Percentiles rank a stretch among this genome's conserved stretches.
These are phyloP conservation scores for Lunasporangiospora selenospora DNA, from an alignment of 192 early-diverging fungal genomes.

Conservation along the genomic window DNA sequence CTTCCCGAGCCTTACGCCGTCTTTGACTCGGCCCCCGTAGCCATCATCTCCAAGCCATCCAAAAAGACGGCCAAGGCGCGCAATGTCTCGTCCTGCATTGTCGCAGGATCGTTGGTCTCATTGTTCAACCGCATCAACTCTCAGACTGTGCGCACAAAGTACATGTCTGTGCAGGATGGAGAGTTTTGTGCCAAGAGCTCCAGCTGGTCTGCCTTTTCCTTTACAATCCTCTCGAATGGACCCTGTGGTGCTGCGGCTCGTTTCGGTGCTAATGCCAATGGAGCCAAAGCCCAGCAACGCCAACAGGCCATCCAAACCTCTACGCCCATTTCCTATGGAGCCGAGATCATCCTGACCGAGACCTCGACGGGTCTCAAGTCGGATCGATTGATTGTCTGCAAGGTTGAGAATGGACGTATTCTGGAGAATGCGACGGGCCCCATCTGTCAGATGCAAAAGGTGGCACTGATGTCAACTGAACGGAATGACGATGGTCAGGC, in stretches of 20 bases:
- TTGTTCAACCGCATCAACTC: constrained; percentile 93
- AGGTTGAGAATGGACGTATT: constrained; percentile 79
- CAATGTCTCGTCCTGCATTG: constrained; percentile 79
- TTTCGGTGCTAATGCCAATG: neutral
- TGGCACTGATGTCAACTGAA: constrained; percentile 63
- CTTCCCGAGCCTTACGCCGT: constrained; percentile 57
- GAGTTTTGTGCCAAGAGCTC: constrained; percentile 66
- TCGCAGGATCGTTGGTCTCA: constrained; percentile 75
- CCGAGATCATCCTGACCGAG: constrained; percentile 75
- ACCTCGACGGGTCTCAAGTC: constrained; percentile 66
- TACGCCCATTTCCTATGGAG: constrained; percentile 73
- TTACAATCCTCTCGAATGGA: constrained; percentile 54
- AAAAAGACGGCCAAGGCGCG: constrained; percentile 89
- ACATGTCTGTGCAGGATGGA: constrained; percentile 68
- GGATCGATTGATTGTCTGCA: constrained; percentile 76
- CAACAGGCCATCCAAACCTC: constrained; percentile 17
- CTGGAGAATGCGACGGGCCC: constrained; percentile 67
- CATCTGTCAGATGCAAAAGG: constrained; percentile 88
- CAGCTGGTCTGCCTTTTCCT: constrained; percentile 69
- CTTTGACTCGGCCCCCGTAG: constrained; percentile 76
- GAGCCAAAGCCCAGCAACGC: constrained; percentile 28
- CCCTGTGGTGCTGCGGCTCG: constrained; percentile 14
- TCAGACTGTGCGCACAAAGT: constrained; percentile 90
- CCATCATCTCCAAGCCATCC: constrained; percentile 92
- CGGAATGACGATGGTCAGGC: constrained; percentile 33